phyloP scores from a whole-genome alignment of 2,329 filamentous ascomycete species.

The Teratosphaeria zuluensis region DNA sequence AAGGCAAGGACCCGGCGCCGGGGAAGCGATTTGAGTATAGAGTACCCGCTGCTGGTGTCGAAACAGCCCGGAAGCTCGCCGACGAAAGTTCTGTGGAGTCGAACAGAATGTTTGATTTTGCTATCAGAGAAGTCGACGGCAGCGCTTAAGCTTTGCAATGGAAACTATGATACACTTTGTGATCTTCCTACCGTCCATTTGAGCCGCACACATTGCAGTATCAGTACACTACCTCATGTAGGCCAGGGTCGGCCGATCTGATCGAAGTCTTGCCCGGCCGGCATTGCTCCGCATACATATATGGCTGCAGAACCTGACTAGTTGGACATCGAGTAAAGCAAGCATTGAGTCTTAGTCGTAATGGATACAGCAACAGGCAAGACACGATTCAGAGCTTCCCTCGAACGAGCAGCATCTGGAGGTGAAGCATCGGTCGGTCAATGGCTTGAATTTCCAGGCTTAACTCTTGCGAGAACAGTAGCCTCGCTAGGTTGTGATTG shows the following conservation, averaged over 20 bases:
- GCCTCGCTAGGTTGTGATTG: slow-evolving; percentile 12
- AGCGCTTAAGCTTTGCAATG: background rate
- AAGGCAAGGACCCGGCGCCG: slow-evolving; percentile 8
- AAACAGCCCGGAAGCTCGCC: slow-evolving; percentile 43
- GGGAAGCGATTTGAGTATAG: slow-evolving; percentile 47
- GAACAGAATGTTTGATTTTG: slow-evolving; percentile 46
- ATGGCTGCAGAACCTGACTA: background rate
- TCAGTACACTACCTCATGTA: background rate
- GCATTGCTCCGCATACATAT: background rate
- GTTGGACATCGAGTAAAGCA: background rate
- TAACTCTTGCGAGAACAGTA: slow-evolving; percentile 9
- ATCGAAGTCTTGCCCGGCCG: background rate
- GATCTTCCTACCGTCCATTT: background rate
- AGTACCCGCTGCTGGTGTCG: slow-evolving; percentile 50
- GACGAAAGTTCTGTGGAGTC: slow-evolving; percentile 41
- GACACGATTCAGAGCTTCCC: slow-evolving; percentile 6
- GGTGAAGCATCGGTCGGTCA: slow-evolving; percentile 6
- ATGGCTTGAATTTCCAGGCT: slow-evolving; percentile 12
- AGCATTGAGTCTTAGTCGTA: background rate
- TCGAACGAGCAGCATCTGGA: slow-evolving; percentile 5
- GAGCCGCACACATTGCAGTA: background rate
- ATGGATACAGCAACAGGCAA: slow-evolving; percentile 2
- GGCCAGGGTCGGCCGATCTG: background rate
- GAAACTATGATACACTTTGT: background rate
- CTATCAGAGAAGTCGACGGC: slow-evolving; percentile 3